Percentiles rank a stretch among this genome's conserved stretches.
phyloP scores from a whole-genome alignment of 495 filamentous ascomycete genomes.

The Neurospora cerealis region DNA sequence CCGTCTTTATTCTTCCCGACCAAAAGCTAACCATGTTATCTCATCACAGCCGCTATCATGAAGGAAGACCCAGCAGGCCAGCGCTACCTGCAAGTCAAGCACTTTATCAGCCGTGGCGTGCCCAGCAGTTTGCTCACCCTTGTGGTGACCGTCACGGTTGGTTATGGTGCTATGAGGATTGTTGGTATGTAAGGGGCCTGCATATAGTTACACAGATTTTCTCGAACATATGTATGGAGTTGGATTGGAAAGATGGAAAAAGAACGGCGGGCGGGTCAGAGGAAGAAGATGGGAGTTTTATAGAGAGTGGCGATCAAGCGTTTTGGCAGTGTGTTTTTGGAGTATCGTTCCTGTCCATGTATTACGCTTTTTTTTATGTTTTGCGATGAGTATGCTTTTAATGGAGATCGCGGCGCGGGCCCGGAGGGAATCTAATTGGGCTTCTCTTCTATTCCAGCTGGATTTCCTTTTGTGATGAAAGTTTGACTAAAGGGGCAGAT shows the following conservation, averaged over 20 bases:
- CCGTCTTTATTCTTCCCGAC: background rate
- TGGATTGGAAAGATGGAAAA: background rate
- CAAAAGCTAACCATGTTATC: background rate
- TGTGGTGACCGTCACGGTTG: slow-evolving; percentile 70
- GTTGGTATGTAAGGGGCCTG: slow-evolving; percentile 50
- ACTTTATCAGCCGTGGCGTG: slow-evolving; percentile 87
- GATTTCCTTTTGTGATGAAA: background rate
- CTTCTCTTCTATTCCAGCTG: background rate
- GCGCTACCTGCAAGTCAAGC: slow-evolving; percentile 81
- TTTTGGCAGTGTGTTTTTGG: background rate
- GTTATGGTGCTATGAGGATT: slow-evolving; percentile 79
- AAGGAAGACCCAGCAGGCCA: slow-evolving; percentile 91
- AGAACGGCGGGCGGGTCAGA: slow-evolving; percentile 1
- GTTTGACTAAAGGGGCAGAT: background rate
- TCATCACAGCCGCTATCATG: slow-evolving; percentile 80
- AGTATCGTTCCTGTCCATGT: background rate
- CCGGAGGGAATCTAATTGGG: background rate
- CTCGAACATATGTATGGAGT: background rate
- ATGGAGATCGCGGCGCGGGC: background rate
- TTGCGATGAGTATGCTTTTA: background rate
- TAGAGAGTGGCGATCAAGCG: background rate
- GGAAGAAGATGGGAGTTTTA: background rate
- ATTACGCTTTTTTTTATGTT: background rate
- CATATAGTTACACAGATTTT: background rate
- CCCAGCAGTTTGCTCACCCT: slow-evolving; percentile 76